Conservation (phyloP, 768 basidiomycete genomes). For the Imleria badia region DNA sequence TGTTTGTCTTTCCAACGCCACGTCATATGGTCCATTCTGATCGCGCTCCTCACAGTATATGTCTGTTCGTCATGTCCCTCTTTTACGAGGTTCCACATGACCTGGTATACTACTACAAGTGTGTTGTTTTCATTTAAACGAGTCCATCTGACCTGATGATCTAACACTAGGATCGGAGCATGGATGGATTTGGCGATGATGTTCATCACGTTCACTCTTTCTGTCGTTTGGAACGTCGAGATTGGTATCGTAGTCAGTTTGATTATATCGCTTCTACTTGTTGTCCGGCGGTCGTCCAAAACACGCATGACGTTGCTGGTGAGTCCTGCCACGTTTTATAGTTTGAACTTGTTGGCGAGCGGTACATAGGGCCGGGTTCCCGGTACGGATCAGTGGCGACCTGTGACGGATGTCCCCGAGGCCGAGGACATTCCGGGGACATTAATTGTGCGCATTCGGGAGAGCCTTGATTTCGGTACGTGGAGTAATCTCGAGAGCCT, state of each 20-base stretch:
- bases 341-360: neutral
- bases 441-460: conserved; percentile 85
- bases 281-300: conserved; percentile 86
- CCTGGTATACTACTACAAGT: conserved; percentile 82
- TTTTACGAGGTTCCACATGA: conserved; percentile 88
- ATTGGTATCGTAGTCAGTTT: conserved; percentile 89
- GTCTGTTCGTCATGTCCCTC: conserved; percentile 81
- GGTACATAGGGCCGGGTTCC: conserved; percentile 76
- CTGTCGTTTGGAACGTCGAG: conserved; percentile 89
- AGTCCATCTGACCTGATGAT: neutral
- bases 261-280: conserved; percentile 83
- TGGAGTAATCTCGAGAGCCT: neutral
- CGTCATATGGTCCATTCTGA: conserved; percentile 9
- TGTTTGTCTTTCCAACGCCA: conserved; percentile 50
- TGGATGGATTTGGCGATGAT: conserved; percentile 89
- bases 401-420: conserved; percentile 84
- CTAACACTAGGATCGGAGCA: conserved; percentile 63
- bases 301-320: conserved; percentile 91
- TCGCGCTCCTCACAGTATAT: conserved; percentile 51
- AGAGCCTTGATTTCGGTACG: conserved; percentile 88
- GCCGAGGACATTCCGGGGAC: conserved; percentile 80
- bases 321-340: neutral
- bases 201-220: conserved; percentile 82
- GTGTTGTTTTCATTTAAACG: conserved; percentile 17
- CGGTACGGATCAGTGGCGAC: conserved; percentile 86